Evolutionary conservation across 2,329 filamentous ascomycete genomes (phyloP).

Genomic region (Cercospora sp.): DNA sequence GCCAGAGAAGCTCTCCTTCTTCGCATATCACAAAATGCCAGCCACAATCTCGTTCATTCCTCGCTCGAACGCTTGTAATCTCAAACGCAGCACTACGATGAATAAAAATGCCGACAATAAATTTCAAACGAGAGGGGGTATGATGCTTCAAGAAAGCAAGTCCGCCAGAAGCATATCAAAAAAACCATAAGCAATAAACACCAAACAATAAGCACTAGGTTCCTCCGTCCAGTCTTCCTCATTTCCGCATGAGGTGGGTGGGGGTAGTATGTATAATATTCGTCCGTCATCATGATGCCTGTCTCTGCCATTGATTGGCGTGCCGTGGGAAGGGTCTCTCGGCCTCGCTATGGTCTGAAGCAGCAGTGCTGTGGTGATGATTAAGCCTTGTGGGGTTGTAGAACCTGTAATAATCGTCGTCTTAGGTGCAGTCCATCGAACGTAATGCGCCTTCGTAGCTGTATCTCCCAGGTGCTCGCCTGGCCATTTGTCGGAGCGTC

Average conservation of each 20-base stretch:
- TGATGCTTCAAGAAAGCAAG: conserved; percentile 18
- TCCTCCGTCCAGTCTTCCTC: background rate
- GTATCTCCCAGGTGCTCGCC: conserved; percentile 15
- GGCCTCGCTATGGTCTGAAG: background rate
- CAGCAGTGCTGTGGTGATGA: background rate
- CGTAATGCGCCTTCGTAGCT: conserved; percentile 11
- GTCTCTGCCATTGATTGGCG: background rate
- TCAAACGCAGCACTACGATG: background rate
- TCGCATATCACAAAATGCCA: background rate
- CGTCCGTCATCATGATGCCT: background rate
- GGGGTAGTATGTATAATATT: background rate
- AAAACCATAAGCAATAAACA: background rate
- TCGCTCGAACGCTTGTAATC: conserved; percentile 22
- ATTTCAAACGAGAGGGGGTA: conserved; percentile 24
- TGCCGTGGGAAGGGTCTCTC: background rate
- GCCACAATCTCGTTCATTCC: background rate
- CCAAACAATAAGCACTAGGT: background rate
- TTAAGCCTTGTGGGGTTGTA: background rate
- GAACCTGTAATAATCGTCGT: background rate
- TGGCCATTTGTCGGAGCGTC: conserved; percentile 20
- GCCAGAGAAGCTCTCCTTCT: background rate
- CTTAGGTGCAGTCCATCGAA: conserved; percentile 4
- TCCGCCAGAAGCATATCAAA: background rate
- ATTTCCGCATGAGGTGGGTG: background rate
- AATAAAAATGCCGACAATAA: background rate